Base-by-base conservation (phyloP, 805 yeast genomes). In the Ogataea nonfermentans region DNA sequence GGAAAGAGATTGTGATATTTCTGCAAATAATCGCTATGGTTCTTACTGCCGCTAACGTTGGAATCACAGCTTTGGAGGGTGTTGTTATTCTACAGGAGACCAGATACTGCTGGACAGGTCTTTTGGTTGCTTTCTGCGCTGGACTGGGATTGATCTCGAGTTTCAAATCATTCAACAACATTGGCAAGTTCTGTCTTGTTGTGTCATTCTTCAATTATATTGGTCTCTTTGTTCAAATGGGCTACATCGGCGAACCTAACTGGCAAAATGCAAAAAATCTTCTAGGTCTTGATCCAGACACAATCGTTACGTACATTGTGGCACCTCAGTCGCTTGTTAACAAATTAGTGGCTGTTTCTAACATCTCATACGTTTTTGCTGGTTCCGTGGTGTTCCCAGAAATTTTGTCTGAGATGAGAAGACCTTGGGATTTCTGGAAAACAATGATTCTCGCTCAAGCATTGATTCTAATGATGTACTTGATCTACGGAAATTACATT, bases 301-400 rank as follows among this genome's bases (percentile, higher is more conserved):
- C 50, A 28, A 35, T 47, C 17, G 31, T 25, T 26, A 48, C 52
- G 8, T 48, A 34, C 35, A 39, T 29, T 7, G 25, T 51, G 16
- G 35, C 50, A 5, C 51, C 55, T 2, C 47, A 41, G 15, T 17
- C 50, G 9, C 43, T 62, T 37, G 48, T 54, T 34, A 49, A 51
- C 38, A 68, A 65, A 45, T 54, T 69, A 31, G 60, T 56, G 17
- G 73, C 70, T 11, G 49, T 68, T 43, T 64, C 70, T 57, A 71
- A 72, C 50, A 65, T 71, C 47, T 72, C 73, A 14, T 72, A 67
- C 49, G 68, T 75, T 2, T 72, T 69, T 59, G 77, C 76, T 25
- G 78, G 77, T 45, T 73, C 77, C 12, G 63, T 71, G 47, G 67
- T 71, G 40, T 72, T 71, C 57, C 63, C 69, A 12, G 74, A 72